Conservation (phyloP, 306 rosid genomes). For the Sesbania bispinosa region DNA sequence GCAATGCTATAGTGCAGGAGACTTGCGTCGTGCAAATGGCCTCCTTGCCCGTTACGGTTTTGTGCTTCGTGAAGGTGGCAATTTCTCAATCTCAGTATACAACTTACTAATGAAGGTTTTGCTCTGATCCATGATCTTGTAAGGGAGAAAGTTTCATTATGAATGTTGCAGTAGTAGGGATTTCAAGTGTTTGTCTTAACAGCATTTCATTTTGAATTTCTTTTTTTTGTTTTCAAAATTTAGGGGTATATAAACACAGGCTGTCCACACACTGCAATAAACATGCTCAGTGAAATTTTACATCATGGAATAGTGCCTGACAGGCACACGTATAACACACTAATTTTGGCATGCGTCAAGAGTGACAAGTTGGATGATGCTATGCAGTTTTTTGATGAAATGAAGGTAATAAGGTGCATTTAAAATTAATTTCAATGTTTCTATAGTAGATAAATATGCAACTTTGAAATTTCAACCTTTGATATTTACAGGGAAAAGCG, state of each 20-base stretch:
- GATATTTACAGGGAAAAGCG: conserved; percentile 47
- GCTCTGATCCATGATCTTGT: conserved; percentile 30
- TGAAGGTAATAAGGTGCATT: conserved; percentile 66
- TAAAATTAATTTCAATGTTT: conserved; percentile 48
- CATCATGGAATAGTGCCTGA: conserved; percentile 65
- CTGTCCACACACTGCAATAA: conserved; percentile 56
- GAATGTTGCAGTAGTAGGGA: not conserved
- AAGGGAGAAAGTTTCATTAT: conserved; percentile 8
- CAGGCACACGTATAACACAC: conserved; percentile 74
- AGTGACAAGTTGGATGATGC: conserved; percentile 59
- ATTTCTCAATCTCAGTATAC: conserved; percentile 54
- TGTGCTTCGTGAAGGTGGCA: conserved; percentile 67
- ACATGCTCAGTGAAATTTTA: conserved; percentile 48
- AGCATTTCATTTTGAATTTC: not conserved
- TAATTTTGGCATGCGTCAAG: conserved; percentile 70
- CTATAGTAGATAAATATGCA: conserved; percentile 16
- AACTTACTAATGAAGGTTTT: conserved; percentile 81
- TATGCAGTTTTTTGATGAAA: conserved; percentile 61
- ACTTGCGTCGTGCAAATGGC: conserved; percentile 82
- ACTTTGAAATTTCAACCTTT: conserved; percentile 21
- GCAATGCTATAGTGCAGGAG: conserved; percentile 80
- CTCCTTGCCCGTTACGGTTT: conserved; percentile 80
- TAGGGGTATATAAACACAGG: conserved; percentile 80
- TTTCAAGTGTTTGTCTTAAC: not conserved
- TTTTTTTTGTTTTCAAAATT: conserved; percentile 8